These are phyloP conservation scores for Sugiyamaella lignohabitans DNA, from an alignment of 805 yeast species.

Conservation along the genomic window DNA sequence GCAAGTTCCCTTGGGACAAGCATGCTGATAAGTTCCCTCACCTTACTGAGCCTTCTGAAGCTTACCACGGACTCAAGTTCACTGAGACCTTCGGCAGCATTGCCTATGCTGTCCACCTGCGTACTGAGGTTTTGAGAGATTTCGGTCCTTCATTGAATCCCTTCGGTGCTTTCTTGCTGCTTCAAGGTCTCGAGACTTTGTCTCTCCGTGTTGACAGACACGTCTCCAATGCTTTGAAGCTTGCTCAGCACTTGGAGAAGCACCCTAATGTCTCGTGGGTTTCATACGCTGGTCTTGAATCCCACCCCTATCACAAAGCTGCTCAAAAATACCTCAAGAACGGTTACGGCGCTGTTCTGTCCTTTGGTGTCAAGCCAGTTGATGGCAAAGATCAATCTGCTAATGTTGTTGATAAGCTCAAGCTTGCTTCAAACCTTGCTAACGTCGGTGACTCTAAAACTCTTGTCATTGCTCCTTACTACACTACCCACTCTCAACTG, in stretches of 20 bases:
- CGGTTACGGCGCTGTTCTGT: conserved; percentile 82
- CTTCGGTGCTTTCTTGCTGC: conserved; percentile 74
- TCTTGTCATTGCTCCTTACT: conserved; percentile 91
- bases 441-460: conserved; percentile 97
- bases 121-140: conserved; percentile 85
- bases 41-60: conserved; percentile 83
- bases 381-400: conserved; percentile 68
- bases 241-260: conserved; percentile 70
- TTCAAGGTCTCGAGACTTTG: conserved; percentile 92
- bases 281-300: conserved; percentile 82
- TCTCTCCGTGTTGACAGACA: conserved; percentile 93
- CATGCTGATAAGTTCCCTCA: conserved; percentile 88
- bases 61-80: conserved; percentile 83
- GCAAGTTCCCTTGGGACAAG: conserved; percentile 86
- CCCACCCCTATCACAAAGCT: conserved; percentile 69
- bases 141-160: conserved; percentile 87
- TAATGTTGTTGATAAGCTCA: conserved; percentile 72
- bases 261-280: conserved; percentile 76
- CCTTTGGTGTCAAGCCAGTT: conserved; percentile 75
- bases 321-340: conserved; percentile 76
- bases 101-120: conserved; percentile 73
- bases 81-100: conserved; percentile 74
- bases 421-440: conserved; percentile 87
- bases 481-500: conserved; percentile 92
- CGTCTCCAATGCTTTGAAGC: conserved; percentile 68